Evolutionary conservation across 495 filamentous ascomycete genomes (phyloP).

Genomic region (Astrothelium subdiscretum): DNA sequence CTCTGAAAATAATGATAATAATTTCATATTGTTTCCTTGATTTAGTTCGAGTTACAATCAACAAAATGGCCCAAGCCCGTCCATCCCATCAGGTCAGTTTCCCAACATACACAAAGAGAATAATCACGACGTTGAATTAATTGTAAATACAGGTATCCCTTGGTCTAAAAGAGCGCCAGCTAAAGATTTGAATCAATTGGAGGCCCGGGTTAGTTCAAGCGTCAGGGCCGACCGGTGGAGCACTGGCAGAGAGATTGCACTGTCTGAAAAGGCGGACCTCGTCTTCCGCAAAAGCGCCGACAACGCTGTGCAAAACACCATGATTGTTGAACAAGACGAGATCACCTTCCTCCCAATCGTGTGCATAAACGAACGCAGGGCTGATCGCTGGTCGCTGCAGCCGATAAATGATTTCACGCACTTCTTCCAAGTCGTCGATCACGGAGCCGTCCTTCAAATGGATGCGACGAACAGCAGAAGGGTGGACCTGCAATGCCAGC

Average conservation of each 20-base stretch:
- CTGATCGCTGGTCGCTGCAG: conserved; percentile 61
- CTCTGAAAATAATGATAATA: too few species aligned
- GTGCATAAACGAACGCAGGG: conserved; percentile 54
- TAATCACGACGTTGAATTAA: too few species aligned
- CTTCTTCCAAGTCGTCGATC: conserved; percentile 50
- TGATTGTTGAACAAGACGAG: conserved; percentile 65
- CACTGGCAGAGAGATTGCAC: conserved; percentile 58
- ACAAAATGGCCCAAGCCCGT: too few species aligned
- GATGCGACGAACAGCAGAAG: conserved; percentile 52
- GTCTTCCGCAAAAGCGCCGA: conserved; percentile 58
- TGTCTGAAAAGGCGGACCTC: conserved; percentile 63
- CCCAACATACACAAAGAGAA: too few species aligned
- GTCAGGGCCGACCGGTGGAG: conserved; percentile 39
- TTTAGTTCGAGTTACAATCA: too few species aligned
- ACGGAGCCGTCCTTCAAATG: conserved; percentile 51
- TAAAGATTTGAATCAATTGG: not conserved
- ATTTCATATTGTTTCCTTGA: too few species aligned
- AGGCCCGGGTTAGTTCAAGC: not conserved
- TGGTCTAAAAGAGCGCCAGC: too few species aligned
- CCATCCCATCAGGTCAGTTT: too few species aligned
- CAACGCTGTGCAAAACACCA: conserved; percentile 59
- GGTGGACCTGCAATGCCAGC: conserved; percentile 59
- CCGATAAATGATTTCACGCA: conserved; percentile 54
- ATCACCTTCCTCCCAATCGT: conserved; percentile 66
- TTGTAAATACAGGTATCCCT: too few species aligned